Percentiles rank a stretch among this genome's conserved stretches.
These are phyloP conservation scores for Aspergillus proliferans DNA, from an alignment of 2,329 filamentous ascomycete genomes.

Conservation along the genomic window DNA sequence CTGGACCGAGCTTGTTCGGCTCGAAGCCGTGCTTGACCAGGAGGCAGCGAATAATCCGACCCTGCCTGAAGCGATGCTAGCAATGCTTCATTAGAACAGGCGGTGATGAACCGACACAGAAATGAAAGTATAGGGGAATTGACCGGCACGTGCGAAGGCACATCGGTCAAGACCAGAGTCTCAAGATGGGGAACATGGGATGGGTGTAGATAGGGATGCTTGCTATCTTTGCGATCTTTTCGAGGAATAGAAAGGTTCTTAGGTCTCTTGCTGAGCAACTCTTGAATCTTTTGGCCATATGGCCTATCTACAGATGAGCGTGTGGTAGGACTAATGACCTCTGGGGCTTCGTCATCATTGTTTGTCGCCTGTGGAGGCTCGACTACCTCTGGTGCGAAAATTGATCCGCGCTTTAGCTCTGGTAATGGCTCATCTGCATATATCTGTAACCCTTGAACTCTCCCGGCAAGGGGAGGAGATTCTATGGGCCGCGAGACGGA, in stretches of 20 bases:
- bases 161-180: constrained; percentile 52
- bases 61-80: constrained; percentile 49
- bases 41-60: constrained; percentile 55
- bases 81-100: constrained; percentile 50
- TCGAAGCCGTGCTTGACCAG: constrained; percentile 45
- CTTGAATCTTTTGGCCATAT: constrained; percentile 29
- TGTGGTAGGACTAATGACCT: constrained; percentile 12
- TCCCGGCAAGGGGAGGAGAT: not conserved
- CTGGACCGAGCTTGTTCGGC: constrained; percentile 46
- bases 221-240: constrained; percentile 19
- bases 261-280: constrained; percentile 34
- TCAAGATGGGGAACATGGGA: constrained; percentile 50
- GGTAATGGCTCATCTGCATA: constrained; percentile 28
- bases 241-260: constrained; percentile 24
- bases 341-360: constrained; percentile 4
- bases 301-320: constrained; percentile 13
- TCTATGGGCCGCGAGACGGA: constrained; percentile 9
- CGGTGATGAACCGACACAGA: constrained; percentile 50
- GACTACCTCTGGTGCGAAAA: constrained; percentile 43
- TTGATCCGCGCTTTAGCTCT: constrained; percentile 34
- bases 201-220: constrained; percentile 44
- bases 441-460: not conserved
- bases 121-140: constrained; percentile 38
- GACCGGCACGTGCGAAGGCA: constrained; percentile 42
- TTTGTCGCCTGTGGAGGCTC: constrained; percentile 4